Conservation (phyloP, 2,329 filamentous ascomycete species). For the Daldinia eschscholtzii region DNA sequence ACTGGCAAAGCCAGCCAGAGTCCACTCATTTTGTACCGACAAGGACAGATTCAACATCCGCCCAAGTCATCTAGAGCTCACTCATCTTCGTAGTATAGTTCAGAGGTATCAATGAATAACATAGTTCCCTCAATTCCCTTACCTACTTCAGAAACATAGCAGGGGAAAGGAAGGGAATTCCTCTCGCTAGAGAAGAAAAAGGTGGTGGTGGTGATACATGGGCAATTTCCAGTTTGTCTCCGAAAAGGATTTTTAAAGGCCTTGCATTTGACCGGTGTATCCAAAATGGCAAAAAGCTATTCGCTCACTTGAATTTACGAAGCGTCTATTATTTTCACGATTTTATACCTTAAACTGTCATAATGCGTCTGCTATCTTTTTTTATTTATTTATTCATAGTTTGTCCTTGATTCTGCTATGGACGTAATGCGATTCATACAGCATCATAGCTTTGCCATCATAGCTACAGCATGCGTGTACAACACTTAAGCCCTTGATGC, state of each 20-base stretch:
- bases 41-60: constrained; percentile 31
- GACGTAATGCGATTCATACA: not conserved
- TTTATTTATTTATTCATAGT: not conserved
- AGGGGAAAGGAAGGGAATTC: not conserved
- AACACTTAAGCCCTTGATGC: not conserved
- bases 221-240: not conserved
- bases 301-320: constrained; percentile 20
- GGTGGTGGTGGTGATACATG: not conserved
- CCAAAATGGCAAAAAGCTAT: constrained; percentile 26
- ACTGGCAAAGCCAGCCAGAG: constrained; percentile 13
- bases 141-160: not conserved
- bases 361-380: not conserved
- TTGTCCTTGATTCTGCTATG: not conserved
- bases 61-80: not conserved
- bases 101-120: not conserved
- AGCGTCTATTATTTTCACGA: not conserved
- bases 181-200: not conserved
- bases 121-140: not conserved
- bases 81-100: not conserved
- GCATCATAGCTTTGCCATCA: not conserved
- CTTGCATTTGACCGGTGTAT: constrained; percentile 25
- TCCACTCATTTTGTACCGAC: not conserved
- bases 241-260: not conserved
- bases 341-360: not conserved
- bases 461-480: not conserved